Percentiles rank a stretch among this genome's conserved stretches.
phyloP scores from a whole-genome alignment of 2,329 filamentous ascomycete genomes.

The Phialophora macrospora region DNA sequence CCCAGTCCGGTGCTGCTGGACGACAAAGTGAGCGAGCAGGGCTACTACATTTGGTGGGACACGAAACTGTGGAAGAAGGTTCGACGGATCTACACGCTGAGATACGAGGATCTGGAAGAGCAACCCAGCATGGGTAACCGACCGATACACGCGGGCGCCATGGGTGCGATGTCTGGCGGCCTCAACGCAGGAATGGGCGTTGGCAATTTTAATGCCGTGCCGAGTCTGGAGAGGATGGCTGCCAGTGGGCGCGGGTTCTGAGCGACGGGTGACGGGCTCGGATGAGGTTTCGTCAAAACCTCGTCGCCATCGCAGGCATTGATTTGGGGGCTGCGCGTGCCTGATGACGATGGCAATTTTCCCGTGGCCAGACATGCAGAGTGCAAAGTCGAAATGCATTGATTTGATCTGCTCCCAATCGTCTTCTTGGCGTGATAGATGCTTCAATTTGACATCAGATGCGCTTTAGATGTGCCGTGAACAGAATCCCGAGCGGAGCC shows the following conservation, averaged over 20 bases:
- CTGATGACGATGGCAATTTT: not conserved
- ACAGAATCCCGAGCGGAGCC: not conserved
- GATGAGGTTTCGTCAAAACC: not conserved
- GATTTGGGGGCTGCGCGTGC: not conserved
- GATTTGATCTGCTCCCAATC: not conserved
- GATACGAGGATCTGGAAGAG: conserved; percentile 57
- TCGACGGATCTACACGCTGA: conserved; percentile 56
- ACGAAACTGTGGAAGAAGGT: conserved; percentile 56
- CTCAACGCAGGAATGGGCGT: conserved; percentile 31
- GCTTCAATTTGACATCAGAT: not conserved
- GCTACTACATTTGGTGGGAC: conserved; percentile 59
- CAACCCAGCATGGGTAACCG: conserved; percentile 38
- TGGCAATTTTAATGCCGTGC: conserved; percentile 38
- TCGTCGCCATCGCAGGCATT: not conserved
- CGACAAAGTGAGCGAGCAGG: conserved; percentile 55
- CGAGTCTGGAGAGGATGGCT: conserved; percentile 38
- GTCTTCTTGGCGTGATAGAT: not conserved
- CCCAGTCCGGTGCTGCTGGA: conserved; percentile 55
- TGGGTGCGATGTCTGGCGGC: conserved; percentile 31
- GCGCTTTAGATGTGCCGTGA: not conserved
- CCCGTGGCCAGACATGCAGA: not conserved
- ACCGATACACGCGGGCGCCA: conserved; percentile 30
- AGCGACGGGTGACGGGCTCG: not conserved
- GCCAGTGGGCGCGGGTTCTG: conserved; percentile 36
- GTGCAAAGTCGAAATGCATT: conserved; percentile 6